Conservation (phyloP, 139 green algal genomes). For the Desmodesmus armatus region DNA sequence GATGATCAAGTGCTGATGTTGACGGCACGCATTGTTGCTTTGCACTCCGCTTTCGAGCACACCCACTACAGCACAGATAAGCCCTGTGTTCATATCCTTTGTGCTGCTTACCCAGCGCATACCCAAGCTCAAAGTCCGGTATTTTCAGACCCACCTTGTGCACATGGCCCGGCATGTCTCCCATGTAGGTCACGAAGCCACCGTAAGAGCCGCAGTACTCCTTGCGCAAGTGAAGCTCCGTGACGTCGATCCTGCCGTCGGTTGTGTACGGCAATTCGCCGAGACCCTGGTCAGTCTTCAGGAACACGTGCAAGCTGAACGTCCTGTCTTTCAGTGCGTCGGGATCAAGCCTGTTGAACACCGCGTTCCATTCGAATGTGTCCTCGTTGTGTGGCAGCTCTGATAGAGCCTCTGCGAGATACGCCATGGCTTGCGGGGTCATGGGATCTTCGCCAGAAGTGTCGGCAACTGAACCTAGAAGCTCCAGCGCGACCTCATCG, state of each 20-base stretch:
- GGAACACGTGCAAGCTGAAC: slow-evolving; percentile 19
- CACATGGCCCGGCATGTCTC: not conserved
- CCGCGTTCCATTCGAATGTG: not conserved
- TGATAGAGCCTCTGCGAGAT: not conserved
- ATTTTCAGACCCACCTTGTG: not conserved
- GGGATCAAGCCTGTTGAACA: not conserved
- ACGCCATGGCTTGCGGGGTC: not conserved
- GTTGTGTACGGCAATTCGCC: not conserved
- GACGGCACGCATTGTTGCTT: not conserved
- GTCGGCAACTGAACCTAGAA: not conserved
- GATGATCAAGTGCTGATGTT: too few species aligned
- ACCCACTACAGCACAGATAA: not conserved
- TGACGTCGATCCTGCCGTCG: not conserved
- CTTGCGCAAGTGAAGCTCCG: not conserved
- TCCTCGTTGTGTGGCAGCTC: not conserved
- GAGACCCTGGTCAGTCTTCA: not conserved
- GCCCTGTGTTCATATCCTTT: not conserved
- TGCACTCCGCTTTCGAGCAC: not conserved
- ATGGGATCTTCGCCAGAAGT: not conserved
- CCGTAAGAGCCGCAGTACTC: slow-evolving; percentile 7
- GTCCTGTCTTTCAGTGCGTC: not conserved
- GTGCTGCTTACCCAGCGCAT: not conserved
- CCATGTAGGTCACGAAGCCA: slow-evolving; percentile 14
- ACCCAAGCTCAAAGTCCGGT: not conserved
- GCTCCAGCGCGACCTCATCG: not conserved